These are phyloP conservation scores for Cercis canadensis DNA, from an alignment of 306 rosid genomes.

Conservation along the genomic window DNA sequence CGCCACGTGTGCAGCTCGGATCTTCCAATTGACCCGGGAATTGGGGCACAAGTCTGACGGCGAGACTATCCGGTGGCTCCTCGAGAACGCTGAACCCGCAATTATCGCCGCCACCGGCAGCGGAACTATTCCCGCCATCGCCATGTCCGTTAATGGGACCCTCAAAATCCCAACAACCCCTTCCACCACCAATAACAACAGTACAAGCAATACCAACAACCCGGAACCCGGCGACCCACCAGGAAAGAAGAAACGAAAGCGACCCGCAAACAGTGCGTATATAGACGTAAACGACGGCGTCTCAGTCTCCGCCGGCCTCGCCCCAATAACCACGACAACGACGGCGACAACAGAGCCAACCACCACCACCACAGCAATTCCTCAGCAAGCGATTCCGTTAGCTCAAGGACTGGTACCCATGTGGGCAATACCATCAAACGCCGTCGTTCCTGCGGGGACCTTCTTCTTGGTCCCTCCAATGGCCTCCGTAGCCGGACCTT, in stretches of 20 bases:
- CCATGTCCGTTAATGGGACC: conserved; percentile 77
- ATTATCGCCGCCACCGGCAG: conserved; percentile 87
- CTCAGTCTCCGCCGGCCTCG: conserved; percentile 55
- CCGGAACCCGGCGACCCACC: conserved; percentile 52
- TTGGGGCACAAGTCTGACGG: conserved; percentile 92
- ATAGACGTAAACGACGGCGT: conserved; percentile 61
- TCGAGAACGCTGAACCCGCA: conserved; percentile 78
- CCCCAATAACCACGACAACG: conserved; percentile 35
- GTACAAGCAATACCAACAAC: conserved; percentile 2
- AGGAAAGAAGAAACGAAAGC: conserved; percentile 58
- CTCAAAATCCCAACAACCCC: conserved; percentile 74
- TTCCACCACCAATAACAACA: neutral
- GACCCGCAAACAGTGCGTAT: conserved; percentile 53
- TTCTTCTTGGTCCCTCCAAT: conserved; percentile 59
- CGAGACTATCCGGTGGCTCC: conserved; percentile 86
- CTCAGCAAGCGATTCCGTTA: conserved; percentile 49
- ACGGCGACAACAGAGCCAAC: neutral
- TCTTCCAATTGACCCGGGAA: conserved; percentile 82
- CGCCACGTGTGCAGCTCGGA: conserved; percentile 80
- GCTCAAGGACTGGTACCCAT: conserved; percentile 60
- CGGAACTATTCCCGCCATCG: conserved; percentile 81
- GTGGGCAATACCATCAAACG: conserved; percentile 75
- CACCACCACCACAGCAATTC: conserved; percentile 13
- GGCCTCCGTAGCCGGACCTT: conserved; percentile 42
- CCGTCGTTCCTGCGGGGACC: conserved; percentile 56